Evolutionary conservation across 129 eudicot genomes (phyloP).

Genomic region (Apium graveolens): DNA sequence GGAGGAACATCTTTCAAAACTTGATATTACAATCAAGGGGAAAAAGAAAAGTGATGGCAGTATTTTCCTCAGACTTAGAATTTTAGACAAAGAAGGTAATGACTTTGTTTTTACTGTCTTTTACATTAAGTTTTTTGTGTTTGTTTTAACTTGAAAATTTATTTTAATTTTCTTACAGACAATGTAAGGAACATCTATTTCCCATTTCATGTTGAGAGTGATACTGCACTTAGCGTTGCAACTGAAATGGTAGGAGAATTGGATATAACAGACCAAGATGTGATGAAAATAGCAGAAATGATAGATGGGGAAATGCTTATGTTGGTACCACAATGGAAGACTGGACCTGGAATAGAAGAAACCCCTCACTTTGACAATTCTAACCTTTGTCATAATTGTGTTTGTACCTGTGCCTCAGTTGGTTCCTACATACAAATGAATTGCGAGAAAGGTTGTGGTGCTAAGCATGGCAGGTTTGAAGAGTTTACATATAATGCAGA

Average conservation of each 20-base stretch:
- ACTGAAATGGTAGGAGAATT: slow-evolving; percentile 26
- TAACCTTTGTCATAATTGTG: slow-evolving; percentile 8
- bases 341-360: slow-evolving; percentile 6
- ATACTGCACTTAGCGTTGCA: slow-evolving; percentile 22
- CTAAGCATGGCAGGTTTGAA: slow-evolving; percentile 12
- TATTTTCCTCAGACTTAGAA: slow-evolving; percentile 20
- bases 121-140: background rate
- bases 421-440: slow-evolving; percentile 5
- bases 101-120: background rate
- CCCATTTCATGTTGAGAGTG: slow-evolving; percentile 19
- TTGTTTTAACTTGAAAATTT: background rate
- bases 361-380: background rate
- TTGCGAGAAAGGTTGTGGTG: background rate
- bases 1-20: background rate
- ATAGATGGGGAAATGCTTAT: slow-evolving; percentile 18
- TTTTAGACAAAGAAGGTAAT: slow-evolving; percentile 9
- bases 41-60: slow-evolving; percentile 16
- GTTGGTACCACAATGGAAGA: slow-evolving; percentile 20
- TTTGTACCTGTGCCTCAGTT: background rate
- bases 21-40: slow-evolving; percentile 23
- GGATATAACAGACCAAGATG: slow-evolving; percentile 14
- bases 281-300: slow-evolving; percentile 10
- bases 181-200: slow-evolving; percentile 21
- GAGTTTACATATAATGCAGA: background rate
- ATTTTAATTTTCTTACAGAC: slow-evolving; percentile 1